A percentile compares a stretch with the other conserved stretches of the same genome.
Conservation (phyloP, 2,329 filamentous ascomycete genomes). For the Geoglossum cookeanum region DNA sequence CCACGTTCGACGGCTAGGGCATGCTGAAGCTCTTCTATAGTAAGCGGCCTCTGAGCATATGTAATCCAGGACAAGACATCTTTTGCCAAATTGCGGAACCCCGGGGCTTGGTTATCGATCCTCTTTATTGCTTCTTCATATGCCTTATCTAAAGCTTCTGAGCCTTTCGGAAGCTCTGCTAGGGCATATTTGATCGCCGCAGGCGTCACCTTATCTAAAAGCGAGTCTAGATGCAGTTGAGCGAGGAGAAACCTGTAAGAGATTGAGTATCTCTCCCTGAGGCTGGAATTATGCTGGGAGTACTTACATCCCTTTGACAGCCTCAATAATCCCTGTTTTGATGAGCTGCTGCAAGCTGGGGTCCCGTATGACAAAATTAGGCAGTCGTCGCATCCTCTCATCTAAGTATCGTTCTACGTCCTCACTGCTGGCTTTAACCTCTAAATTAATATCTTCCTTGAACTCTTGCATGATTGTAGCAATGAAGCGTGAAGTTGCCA, state of each 20-base stretch:
- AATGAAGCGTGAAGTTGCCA: background rate
- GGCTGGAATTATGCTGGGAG: background rate
- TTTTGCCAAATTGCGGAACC: background rate
- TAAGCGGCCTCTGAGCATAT: background rate
- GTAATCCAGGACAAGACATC: background rate
- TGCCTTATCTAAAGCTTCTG: background rate
- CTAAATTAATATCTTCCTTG: constrained; percentile 5
- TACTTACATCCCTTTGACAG: background rate
- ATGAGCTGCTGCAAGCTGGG: background rate
- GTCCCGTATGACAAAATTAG: background rate
- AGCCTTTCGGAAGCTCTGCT: background rate
- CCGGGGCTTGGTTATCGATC: background rate
- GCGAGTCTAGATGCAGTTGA: background rate
- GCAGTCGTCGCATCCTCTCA: background rate
- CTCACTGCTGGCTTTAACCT: constrained; percentile 11
- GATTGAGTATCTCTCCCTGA: background rate
- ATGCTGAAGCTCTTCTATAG: background rate
- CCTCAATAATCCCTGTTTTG: background rate
- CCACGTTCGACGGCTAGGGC: background rate
- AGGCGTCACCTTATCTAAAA: background rate
- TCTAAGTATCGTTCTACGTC: constrained; percentile 11
- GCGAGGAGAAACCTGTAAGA: background rate
- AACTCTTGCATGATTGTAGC: background rate
- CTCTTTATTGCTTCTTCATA: background rate
- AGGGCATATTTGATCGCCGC: background rate